Percentiles rank a stretch among this genome's conserved stretches.
phyloP scores from a whole-genome alignment of 306 rosid genomes.

The Cucurbita moschata region DNA sequence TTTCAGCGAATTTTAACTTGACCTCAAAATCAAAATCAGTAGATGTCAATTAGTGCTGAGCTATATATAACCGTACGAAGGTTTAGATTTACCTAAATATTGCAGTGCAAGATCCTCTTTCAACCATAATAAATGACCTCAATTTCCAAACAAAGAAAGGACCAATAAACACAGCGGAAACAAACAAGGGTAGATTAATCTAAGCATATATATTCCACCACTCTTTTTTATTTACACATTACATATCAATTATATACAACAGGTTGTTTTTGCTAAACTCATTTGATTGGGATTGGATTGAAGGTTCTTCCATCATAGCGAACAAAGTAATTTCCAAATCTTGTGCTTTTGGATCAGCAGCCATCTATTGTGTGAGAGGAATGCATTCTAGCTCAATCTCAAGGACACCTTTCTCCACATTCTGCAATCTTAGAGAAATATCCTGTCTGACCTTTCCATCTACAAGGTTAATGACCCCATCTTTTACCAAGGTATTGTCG shows the following conservation, averaged over 20 bases:
- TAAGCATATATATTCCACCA: neutral
- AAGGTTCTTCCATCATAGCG: neutral
- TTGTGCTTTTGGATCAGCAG: neutral
- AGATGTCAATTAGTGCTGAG: too few relatives aligned
- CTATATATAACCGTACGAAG: too few relatives aligned
- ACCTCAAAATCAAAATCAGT: too few relatives aligned
- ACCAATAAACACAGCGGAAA: neutral
- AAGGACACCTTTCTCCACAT: constrained; percentile 69
- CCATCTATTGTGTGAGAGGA: constrained; percentile 66
- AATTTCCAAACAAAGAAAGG: too few relatives aligned
- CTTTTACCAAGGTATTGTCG: constrained; percentile 40
- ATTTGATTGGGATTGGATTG: neutral
- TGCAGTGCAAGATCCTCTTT: too few relatives aligned
- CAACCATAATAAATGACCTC: too few relatives aligned
- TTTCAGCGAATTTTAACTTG: too few relatives aligned
- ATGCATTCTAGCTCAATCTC: constrained; percentile 76
- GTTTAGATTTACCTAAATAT: too few relatives aligned
- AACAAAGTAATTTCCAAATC: neutral
- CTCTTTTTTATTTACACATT: neutral
- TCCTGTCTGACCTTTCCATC: constrained; percentile 71
- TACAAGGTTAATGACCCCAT: constrained; percentile 39
- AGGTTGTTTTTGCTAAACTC: neutral
- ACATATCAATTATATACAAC: constrained; percentile 1
- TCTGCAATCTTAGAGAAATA: constrained; percentile 52
- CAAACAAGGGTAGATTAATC: neutral